These are phyloP conservation scores for Penicillium occitanis DNA, from an alignment of 2,329 filamentous ascomycete species.

Conservation along the genomic window DNA sequence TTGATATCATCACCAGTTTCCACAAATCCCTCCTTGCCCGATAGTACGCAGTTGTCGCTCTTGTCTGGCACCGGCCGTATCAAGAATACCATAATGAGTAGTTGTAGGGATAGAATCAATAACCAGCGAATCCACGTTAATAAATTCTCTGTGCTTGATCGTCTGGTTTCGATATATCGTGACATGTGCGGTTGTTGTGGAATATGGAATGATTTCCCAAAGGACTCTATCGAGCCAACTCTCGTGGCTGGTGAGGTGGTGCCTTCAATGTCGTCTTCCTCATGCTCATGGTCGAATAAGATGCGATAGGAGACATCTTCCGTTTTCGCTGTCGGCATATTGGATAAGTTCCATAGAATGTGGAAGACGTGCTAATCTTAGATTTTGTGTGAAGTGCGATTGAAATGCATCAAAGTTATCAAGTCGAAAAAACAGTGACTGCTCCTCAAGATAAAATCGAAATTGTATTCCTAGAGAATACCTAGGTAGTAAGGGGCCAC, in stretches of 20 bases:
- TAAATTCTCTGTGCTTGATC: not conserved
- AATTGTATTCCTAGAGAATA: not conserved
- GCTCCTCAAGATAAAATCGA: not conserved
- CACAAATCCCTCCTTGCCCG: conserved; percentile 3
- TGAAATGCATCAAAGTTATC: not conserved
- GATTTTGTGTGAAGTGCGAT: not conserved
- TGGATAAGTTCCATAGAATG: not conserved
- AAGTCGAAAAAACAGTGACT: not conserved
- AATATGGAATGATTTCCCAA: conserved; percentile 6
- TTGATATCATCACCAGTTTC: conserved; percentile 18
- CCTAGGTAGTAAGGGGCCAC: not conserved
- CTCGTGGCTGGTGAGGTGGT: conserved; percentile 1
- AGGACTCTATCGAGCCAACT: conserved; percentile 9
- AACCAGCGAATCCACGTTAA: conserved; percentile 7
- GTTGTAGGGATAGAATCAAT: conserved; percentile 5
- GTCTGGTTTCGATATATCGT: not conserved
- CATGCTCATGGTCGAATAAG: conserved; percentile 2
- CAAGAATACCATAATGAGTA: conserved; percentile 2
- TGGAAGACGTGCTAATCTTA: not conserved
- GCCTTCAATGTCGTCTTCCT: conserved; percentile 6
- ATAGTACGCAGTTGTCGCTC: not conserved
- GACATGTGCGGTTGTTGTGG: not conserved
- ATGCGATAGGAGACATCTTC: conserved; percentile 1
- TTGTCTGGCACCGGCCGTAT: not conserved
- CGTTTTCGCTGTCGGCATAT: not conserved